A percentile compares a stretch with the other conserved stretches of the same genome.
Evolutionary conservation across 805 yeast genomes (phyloP).

Genomic region (Priceomyces carsonii): DNA sequence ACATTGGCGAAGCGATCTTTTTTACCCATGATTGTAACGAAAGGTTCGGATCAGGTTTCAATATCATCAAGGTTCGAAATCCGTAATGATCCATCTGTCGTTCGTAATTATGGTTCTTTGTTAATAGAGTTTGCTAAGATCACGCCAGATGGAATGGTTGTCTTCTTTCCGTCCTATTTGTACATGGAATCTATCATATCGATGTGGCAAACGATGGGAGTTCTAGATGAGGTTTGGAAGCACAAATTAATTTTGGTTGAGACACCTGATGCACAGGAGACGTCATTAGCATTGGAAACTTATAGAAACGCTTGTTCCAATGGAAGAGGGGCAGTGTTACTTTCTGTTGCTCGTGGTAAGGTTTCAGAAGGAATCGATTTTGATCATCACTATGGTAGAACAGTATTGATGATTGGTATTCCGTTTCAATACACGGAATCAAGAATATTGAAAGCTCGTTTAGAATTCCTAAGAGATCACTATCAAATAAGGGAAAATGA

Average conservation of each 20-base stretch:
- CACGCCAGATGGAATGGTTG: conserved; percentile 98
- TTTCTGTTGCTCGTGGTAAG: conserved; percentile 98
- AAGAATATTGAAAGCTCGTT: conserved; percentile 88
- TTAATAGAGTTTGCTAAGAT: conserved; percentile 90
- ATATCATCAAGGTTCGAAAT: conserved; percentile 95
- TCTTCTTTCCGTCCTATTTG: conserved; percentile 93
- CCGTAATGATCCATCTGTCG: conserved; percentile 96
- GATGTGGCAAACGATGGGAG: conserved; percentile 99
- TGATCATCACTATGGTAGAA: conserved; percentile 96
- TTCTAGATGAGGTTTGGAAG: conserved; percentile 97
- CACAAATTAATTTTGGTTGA: conserved; percentile 92
- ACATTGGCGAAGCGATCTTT: conserved; percentile 90
- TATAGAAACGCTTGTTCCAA: conserved; percentile 95
- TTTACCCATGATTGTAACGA: conserved; percentile 92
- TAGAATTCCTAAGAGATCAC: conserved; percentile 91
- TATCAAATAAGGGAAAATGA: conserved; percentile 92
- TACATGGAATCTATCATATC: conserved; percentile 98
- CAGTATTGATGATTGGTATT: conserved; percentile 97
- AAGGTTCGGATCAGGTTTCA: conserved; percentile 97
- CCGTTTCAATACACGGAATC: conserved; percentile 99
- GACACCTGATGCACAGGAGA: conserved; percentile 99
- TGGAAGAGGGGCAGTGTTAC: conserved; percentile 94
- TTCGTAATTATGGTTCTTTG: conserved; percentile 92
- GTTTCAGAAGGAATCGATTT: conserved; percentile 99
- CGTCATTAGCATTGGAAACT: conserved; percentile 92